These are phyloP conservation scores for Murraya koenigii DNA, from an alignment of 345 rosid genomes.

Conservation along the genomic window DNA sequence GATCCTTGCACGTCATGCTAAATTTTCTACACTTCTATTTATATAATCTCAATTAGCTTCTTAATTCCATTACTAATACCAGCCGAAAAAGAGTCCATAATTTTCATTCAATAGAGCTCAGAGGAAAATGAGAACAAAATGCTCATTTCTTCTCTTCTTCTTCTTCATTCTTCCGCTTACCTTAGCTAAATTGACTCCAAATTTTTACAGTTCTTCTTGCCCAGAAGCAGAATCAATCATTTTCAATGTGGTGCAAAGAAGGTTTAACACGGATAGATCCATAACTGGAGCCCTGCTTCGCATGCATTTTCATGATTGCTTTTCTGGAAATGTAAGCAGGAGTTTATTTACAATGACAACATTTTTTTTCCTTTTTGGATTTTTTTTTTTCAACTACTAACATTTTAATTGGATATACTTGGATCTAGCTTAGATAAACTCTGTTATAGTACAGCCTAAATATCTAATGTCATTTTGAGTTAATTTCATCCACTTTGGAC, in stretches of 20 bases:
- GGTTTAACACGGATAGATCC: constrained; percentile 39
- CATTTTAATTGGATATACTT: background rate
- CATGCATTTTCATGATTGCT: constrained; percentile 88
- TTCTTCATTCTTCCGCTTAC: constrained; percentile 31
- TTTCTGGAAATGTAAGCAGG: constrained; percentile 24
- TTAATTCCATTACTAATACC: background rate
- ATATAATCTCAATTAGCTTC: background rate
- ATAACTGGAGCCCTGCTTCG: constrained; percentile 72
- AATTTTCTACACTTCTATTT: background rate
- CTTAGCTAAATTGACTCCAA: constrained; percentile 46
- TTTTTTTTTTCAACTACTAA: background rate
- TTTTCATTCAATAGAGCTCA: background rate
- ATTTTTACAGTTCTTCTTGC: constrained; percentile 56
- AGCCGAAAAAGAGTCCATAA: too few relatives aligned
- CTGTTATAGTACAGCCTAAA: too few relatives aligned
- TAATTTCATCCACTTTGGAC: too few relatives aligned
- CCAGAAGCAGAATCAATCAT: constrained; percentile 66
- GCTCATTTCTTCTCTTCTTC: constrained; percentile 19
- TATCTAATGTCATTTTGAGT: too few relatives aligned
- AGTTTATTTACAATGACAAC: too few relatives aligned
- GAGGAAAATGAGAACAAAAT: constrained; percentile 7
- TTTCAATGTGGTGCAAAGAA: constrained; percentile 29
- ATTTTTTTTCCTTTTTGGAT: background rate
- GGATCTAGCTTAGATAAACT: too few relatives aligned
- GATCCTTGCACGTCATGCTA: background rate